Conservation (phyloP, 306 rosid species). For the Medicago arabica region DNA sequence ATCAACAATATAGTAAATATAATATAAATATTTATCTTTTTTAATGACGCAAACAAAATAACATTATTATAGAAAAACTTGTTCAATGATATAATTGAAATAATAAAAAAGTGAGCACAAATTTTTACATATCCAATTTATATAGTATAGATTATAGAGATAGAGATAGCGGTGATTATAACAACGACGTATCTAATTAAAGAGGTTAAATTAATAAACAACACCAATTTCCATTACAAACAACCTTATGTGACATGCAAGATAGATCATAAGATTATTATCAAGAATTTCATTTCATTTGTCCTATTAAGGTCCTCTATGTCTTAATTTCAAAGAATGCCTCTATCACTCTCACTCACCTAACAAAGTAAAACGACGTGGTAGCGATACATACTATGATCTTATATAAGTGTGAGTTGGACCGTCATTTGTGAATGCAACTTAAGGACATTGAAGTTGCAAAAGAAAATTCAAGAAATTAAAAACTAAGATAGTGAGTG, state of each 20-base stretch:
- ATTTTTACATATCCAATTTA: too few species aligned
- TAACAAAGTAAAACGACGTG: slow-evolving; percentile 81
- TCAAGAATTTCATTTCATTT: slow-evolving; percentile 5
- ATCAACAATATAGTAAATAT: too few species aligned
- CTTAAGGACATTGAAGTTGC: slow-evolving; percentile 2
- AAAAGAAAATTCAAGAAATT: slow-evolving; percentile 14
- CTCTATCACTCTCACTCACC: slow-evolving; percentile 65
- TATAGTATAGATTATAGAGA: background rate
- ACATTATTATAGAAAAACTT: too few species aligned
- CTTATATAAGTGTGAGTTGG: slow-evolving; percentile 67
- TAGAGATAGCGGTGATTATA: background rate
- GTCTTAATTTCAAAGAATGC: slow-evolving; percentile 60
- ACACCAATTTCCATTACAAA: slow-evolving; percentile 6
- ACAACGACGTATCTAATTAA: slow-evolving; percentile 15
- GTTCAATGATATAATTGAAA: too few species aligned
- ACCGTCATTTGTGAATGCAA: slow-evolving; percentile 52
- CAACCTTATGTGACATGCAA: slow-evolving; percentile 79
- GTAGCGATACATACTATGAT: slow-evolving; percentile 51
- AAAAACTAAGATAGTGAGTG: slow-evolving; percentile 7
- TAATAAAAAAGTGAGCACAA: too few species aligned
- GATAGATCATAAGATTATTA: slow-evolving; percentile 44
- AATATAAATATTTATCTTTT: too few species aligned
- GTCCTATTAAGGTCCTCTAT: slow-evolving; percentile 19
- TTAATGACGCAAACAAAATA: too few species aligned
- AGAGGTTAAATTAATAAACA: slow-evolving; percentile 40